Conservation (phyloP, 805 yeast species). For the Candida patagonica region DNA sequence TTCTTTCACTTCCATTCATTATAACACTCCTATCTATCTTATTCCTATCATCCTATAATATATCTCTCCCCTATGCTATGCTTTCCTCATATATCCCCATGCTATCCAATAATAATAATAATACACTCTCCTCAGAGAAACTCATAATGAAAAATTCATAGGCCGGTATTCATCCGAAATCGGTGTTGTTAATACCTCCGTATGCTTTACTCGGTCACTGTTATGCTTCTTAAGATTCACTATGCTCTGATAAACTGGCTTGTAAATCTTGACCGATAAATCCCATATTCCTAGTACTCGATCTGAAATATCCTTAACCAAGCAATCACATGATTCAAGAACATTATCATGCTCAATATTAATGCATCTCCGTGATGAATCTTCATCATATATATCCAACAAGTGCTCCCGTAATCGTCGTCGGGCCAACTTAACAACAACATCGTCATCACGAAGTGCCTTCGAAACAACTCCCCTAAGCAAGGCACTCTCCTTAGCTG, state of each 20-base stretch:
- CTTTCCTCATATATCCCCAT: too few species aligned
- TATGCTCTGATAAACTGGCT: constrained; percentile 15
- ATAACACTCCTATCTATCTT: too few species aligned
- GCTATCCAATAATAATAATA: too few species aligned
- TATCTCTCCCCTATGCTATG: too few species aligned
- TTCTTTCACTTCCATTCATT: too few species aligned
- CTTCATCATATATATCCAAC: constrained; percentile 3
- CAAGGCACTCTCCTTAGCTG: constrained; percentile 8
- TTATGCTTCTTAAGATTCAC: constrained; percentile 1
- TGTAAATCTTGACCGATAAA: constrained; percentile 12
- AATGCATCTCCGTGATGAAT: background rate
- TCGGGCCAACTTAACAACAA: constrained; percentile 13
- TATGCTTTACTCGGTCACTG: too few species aligned
- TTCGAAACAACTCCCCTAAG: constrained; percentile 12
- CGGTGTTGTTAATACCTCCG: too few species aligned
- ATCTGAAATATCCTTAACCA: constrained; percentile 11
- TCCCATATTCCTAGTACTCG: constrained; percentile 13
- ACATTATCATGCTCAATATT: background rate
- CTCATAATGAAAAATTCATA: too few species aligned
- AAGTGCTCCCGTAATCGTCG: constrained; percentile 13
- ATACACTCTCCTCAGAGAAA: too few species aligned
- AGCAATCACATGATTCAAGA: constrained; percentile 13
- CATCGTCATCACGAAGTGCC: constrained; percentile 2
- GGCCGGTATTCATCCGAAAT: too few species aligned
- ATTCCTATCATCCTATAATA: too few species aligned